Evolutionary conservation across 352 stramenopile genomes (phyloP), one percentile per base, ranked within the genome.

Genomic region (Phytopythium delawarense): DNA sequence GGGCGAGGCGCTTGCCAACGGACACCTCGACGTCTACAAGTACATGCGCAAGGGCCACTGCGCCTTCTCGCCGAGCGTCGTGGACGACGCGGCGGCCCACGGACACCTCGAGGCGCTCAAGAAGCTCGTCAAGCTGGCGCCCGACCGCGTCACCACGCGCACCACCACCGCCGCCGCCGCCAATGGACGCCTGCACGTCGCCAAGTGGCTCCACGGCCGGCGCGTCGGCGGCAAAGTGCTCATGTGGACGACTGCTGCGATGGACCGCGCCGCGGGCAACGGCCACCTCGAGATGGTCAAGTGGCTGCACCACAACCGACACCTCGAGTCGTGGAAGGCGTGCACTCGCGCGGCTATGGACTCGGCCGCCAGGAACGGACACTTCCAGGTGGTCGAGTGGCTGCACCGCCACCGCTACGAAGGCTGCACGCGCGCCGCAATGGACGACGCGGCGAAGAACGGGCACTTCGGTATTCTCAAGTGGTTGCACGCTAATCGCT

Each of bases 1-100:
- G n/a, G 62, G 53, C n/a, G 57, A 69, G 35, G 74, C 74, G 15
- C 69, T 69, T 0, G 70, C 67, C 18, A 62, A 71, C 45, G 74
- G 74, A 4, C 67, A 78, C 50, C 45, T 77, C 39, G 56, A 70
- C 13, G 66, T 79, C 49, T 75, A 67, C 21, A 73, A 75, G 49
- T 78, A 69, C 61, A 67, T 77, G 66, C 68, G 69, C 18, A 77
- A 77, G 39, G 70, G 70, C n/a, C 67, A 77, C 39, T 68, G 49
- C 8, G 70, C 71, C 20, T 28, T 74, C 4, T 9, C 54, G 25
- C 67, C 72, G 16, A 59, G 57, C n/a, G 64, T 56, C 7, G 32
- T 74, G 23, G 66, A 75, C 32, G 67, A 69, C 9, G 71, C 71
- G 9, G 71, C 71, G 23, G 71, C 59, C 7, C 65, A 63, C 21